A percentile compares a stretch with the other conserved stretches of the same genome.
Evolutionary conservation across 805 yeast genomes (phyloP).

Genomic region (Lipomyces sp.): DNA sequence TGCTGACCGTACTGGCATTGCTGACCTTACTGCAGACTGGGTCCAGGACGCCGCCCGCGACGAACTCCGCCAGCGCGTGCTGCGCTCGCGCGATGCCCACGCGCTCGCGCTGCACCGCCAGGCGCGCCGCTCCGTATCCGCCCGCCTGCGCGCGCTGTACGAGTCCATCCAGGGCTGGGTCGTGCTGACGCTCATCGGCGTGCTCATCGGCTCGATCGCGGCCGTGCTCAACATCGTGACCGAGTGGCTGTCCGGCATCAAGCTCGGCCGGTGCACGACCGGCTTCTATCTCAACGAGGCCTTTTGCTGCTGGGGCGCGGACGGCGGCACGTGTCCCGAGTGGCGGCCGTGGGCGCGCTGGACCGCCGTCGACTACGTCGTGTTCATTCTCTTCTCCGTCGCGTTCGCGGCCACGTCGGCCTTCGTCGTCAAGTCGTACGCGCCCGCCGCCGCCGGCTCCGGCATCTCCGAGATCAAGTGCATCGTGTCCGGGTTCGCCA

Average conservation of each 20-base stretch:
- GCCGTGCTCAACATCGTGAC: slow-evolving; percentile 77
- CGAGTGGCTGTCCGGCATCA: slow-evolving; percentile 76
- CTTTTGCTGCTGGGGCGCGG: slow-evolving; percentile 78
- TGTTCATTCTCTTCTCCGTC: slow-evolving; percentile 56
- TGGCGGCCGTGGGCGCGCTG: slow-evolving; percentile 68
- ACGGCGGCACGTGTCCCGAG: slow-evolving; percentile 46
- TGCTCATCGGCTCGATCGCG: slow-evolving; percentile 76
- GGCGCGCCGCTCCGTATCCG: slow-evolving; percentile 1
- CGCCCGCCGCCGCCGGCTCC: slow-evolving; percentile 92
- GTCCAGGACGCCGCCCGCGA: slow-evolving; percentile 50
- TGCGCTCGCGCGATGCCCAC: slow-evolving; percentile 8
- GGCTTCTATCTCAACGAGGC: slow-evolving; percentile 66
- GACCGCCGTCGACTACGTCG: slow-evolving; percentile 46
- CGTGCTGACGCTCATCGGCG: slow-evolving; percentile 71
- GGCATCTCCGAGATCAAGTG: slow-evolving; percentile 97
- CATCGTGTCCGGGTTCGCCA: slow-evolving; percentile 83
- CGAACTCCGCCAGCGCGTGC: slow-evolving; percentile 23
- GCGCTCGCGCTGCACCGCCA: slow-evolving; percentile 4
- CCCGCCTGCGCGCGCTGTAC: slow-evolving; percentile 24
- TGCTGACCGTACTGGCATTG: background rate
- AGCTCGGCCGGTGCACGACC: slow-evolving; percentile 71
- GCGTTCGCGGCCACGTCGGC: slow-evolving; percentile 65
- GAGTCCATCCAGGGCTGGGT: slow-evolving; percentile 59
- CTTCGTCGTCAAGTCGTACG: slow-evolving; percentile 60
- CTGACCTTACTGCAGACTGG: slow-evolving; percentile 50